Evolutionary conservation across 2,329 filamentous ascomycete genomes (phyloP), one percentile per base, ranked within the genome.

Genomic region (Talaromyces sp.): DNA sequence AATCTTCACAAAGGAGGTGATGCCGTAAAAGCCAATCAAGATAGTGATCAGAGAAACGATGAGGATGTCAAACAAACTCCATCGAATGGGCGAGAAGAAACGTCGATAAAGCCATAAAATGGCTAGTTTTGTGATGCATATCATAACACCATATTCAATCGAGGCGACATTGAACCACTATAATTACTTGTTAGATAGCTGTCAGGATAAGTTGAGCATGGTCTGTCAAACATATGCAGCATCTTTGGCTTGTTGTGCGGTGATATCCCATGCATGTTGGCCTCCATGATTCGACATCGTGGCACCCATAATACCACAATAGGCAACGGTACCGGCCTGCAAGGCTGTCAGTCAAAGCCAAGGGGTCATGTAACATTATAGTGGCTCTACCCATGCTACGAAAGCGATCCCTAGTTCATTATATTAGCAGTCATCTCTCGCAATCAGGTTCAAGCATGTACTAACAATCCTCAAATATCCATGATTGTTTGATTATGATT

Each of bases 101-200:
- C 63, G 62, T 19, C 63, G 57, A 53, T 65, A 68, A 11, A 65
- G 64, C 10, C 66, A 59, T 15, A 69, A 51, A 42, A 69, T 65
- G 0, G 65, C 62, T 3, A 67, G 36, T 55, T 68, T 69, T 19
- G 65, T 63, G 32, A 68, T 25, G 55, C 63, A 66, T 10, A 69
- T 65, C 25, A 63, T 39, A 11, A 63, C 60, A 4, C 61, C 62
- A 42, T 68, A 69, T 22, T 66, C 32, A 28, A 69, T 64, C 13
- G 65, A 52, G 19, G 57, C 39, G 19, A 57, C 33, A 42, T 64
- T 65, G 25, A 58, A 58, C 33, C 39, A 58, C 56, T 58, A 33
- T 30, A 19, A 27, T 5, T 2, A 36, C 15, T 25, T 11, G 54
- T 56, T 25, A 56, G 33, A 17, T 56, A 25, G 10, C 11, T 25